Base-by-base conservation (phyloP, 2,329 filamentous ascomycete genomes). In the Aspergillus carbonarius region DNA sequence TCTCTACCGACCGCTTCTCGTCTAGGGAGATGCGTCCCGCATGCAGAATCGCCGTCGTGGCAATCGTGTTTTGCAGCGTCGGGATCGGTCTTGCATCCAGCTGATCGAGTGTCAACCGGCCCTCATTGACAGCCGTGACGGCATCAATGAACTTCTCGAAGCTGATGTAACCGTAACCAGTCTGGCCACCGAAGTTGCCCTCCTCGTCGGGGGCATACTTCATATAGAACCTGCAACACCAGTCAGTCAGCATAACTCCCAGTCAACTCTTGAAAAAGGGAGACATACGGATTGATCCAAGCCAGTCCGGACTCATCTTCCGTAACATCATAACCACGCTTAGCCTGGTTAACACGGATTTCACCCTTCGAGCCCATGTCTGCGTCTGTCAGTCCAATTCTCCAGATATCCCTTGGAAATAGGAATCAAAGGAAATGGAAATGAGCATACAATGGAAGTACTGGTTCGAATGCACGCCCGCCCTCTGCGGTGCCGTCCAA, bases 141-240 rank as follows among this genome's bases (percentile, higher is more conserved):
- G 89, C 92, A 73, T 97, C 92, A 51, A 97, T 88, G 76, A 97
- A 97, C 78, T 97, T 97, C 80, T 97, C 93, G 70, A 97, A 93
- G 18, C 90, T 95, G 59, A 96, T 85, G 77, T 97, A 97, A 34
- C 93, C 93, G 74, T 97, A 97, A 23, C 93, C 93, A 6, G 87
- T 89, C 79, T 96, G 93, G 35, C 93, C 93, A 55, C 86, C 88
- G 75, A 97, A 97, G 78, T 97, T 96, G 55, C 93, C 93, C 75
- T 96, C 91, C 79, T 96, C 93, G 70, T 96, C 92, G 18, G 93
- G 92, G 12, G 92, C 91, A 70, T 96, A 96, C 69, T 89, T 88
- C 92, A 96, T 96, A 78, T 96, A 96, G 78, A 96, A 96, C 13
- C 81, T 83, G 17, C 40, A 1, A 1, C 12, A 34, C 9, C 18